These are phyloP conservation scores for Arthrobotrys pseudoclavata DNA, from an alignment of 2,329 filamentous ascomycete species.

Conservation along the genomic window DNA sequence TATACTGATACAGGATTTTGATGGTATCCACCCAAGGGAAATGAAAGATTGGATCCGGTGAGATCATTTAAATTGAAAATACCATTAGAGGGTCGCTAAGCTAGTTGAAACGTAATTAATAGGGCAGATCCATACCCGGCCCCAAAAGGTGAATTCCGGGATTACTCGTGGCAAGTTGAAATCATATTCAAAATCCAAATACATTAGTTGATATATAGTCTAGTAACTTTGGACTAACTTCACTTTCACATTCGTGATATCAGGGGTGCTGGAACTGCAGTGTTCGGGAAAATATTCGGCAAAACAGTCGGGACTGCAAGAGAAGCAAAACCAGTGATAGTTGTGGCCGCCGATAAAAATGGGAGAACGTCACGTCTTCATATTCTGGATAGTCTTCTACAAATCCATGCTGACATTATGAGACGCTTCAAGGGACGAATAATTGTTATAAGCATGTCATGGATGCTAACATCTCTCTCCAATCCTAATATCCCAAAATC, in stretches of 20 bases:
- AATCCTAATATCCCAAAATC: neutral
- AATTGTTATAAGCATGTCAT: slow-evolving; percentile 32
- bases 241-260: neutral
- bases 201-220: too few species aligned
- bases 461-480: neutral
- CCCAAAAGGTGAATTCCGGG: neutral
- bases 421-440: neutral
- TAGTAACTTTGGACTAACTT: neutral
- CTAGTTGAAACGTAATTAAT: neutral
- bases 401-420: slow-evolving; percentile 1
- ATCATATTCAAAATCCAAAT: neutral
- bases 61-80: neutral
- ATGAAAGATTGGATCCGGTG: slow-evolving; percentile 27
- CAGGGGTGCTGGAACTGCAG: slow-evolving; percentile 16
- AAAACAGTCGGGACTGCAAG: slow-evolving; percentile 20
- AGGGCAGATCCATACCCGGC: slow-evolving; percentile 18
- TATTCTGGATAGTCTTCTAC: slow-evolving; percentile 11
- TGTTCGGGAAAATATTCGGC: slow-evolving; percentile 27
- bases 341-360: neutral
- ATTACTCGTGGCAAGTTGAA: slow-evolving; percentile 1
- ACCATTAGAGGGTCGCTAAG: neutral
- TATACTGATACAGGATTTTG: slow-evolving; percentile 15
- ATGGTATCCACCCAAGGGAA: neutral
- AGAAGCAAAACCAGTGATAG: slow-evolving; percentile 7
- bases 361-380: slow-evolving; percentile 17